Conservation (phyloP, 1,139 yeast genomes). For the Geotrichum macrosporum region DNA sequence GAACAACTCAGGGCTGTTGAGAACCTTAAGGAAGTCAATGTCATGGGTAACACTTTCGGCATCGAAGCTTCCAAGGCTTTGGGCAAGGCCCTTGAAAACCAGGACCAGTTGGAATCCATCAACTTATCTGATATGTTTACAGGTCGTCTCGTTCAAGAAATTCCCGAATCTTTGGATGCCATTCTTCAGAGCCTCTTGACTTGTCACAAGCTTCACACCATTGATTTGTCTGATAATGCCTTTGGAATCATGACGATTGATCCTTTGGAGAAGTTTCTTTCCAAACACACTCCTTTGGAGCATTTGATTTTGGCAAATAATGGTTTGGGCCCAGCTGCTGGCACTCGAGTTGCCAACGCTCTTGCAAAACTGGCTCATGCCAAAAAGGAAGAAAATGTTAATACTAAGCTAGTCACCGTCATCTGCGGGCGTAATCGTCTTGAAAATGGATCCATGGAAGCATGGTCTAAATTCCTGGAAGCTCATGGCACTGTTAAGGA, state of each 20-base stretch:
- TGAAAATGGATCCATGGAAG: conserved; percentile 81
- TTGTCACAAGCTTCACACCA: conserved; percentile 63
- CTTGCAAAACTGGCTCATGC: conserved; percentile 66
- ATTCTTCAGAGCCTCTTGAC: conserved; percentile 69
- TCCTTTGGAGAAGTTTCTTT: conserved; percentile 75
- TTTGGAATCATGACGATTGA: conserved; percentile 94
- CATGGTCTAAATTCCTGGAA: conserved; percentile 62
- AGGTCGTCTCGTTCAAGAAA: conserved; percentile 90
- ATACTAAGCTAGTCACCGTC: conserved; percentile 55
- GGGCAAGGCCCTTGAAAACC: conserved; percentile 51
- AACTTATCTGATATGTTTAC: conserved; percentile 91
- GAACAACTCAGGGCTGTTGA: conserved; percentile 46
- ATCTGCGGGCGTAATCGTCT: conserved; percentile 95
- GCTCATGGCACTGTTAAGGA: conserved; percentile 70
- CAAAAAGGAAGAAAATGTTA: conserved; percentile 45
- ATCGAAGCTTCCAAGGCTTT: conserved; percentile 77
- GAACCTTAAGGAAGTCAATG: conserved; percentile 60
- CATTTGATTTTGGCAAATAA: conserved; percentile 88
- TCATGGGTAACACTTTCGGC: conserved; percentile 93
- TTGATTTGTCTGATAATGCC: conserved; percentile 91
- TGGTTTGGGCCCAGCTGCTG: conserved; percentile 98
- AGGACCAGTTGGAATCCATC: conserved; percentile 51
- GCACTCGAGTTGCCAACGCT: conserved; percentile 87
- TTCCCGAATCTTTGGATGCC: conserved; percentile 73
- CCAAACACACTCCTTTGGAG: conserved; percentile 71